A percentile compares a stretch with the other conserved stretches of the same genome.
These are phyloP conservation scores for Brassica juncea DNA, from an alignment of 345 rosid species.

Conservation along the genomic window DNA sequence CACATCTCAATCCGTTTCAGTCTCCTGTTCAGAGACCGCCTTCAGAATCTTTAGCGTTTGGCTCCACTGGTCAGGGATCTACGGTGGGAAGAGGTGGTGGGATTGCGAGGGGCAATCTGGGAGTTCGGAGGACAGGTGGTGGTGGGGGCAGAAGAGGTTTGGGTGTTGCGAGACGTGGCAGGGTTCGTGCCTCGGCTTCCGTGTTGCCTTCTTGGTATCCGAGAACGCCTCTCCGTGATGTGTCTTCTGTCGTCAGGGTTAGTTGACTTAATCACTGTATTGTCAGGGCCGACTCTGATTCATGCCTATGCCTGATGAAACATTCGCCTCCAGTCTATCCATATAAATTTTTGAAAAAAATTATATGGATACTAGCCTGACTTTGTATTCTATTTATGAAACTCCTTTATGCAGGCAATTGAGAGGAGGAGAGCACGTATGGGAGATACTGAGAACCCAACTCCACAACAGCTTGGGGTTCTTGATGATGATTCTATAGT, in stretches of 20 bases:
- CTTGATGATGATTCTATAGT: conserved; percentile 44
- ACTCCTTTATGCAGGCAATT: conserved; percentile 54
- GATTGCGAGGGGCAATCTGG: conserved; percentile 39
- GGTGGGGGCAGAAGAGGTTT: conserved; percentile 29
- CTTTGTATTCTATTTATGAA: not conserved
- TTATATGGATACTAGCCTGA: not conserved
- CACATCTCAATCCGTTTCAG: conserved; percentile 28
- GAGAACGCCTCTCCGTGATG: conserved; percentile 71
- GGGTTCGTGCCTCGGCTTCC: conserved; percentile 44
- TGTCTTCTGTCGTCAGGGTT: conserved; percentile 67
- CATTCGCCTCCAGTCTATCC: no score
- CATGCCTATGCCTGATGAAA: no score
- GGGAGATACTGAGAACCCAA: conserved; percentile 55
- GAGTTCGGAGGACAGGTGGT: conserved; percentile 34
- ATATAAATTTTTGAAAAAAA: no score
- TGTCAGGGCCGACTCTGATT: no score
- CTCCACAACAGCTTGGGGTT: conserved; percentile 40
- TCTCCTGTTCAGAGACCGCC: conserved; percentile 45
- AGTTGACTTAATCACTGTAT: not conserved
- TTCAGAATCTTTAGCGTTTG: not conserved
- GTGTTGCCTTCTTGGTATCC: conserved; percentile 86
- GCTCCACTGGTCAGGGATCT: conserved; percentile 10
- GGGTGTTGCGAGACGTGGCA: conserved; percentile 47
- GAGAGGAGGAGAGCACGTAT: conserved; percentile 75
- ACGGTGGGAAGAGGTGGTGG: conserved; percentile 36